phyloP scores from a whole-genome alignment of 2,329 filamentous ascomycete genomes.

The Alternaria brassicicola region DNA sequence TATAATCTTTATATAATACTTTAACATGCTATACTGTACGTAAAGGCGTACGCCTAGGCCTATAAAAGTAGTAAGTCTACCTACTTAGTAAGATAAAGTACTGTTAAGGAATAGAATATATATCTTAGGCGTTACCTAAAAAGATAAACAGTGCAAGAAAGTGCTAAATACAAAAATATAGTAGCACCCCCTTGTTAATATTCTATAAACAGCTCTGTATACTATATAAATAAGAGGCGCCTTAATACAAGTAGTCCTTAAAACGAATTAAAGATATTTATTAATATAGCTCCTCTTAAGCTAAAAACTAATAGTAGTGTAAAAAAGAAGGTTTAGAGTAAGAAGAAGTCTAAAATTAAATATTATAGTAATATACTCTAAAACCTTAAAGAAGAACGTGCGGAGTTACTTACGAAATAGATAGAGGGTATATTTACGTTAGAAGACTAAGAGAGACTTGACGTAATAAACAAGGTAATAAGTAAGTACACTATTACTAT shows the following conservation, averaged over 20 bases:
- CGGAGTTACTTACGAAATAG: not conserved
- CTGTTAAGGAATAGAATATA: not conserved
- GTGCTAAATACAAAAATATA: not conserved
- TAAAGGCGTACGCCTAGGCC: not conserved
- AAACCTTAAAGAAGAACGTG: slow-evolving; percentile 10
- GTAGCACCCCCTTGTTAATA: not conserved
- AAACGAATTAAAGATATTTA: not conserved
- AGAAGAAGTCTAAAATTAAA: not conserved
- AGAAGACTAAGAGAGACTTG: not conserved
- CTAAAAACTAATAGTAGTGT: not conserved
- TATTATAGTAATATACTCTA: not conserved
- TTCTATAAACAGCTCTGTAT: not conserved
- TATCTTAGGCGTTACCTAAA: not conserved
- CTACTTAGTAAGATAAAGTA: not conserved
- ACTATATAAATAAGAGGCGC: slow-evolving; percentile 5
- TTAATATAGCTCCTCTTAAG: not conserved
- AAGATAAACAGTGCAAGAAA: not conserved
- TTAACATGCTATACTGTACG: not conserved
- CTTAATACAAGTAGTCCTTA: not conserved
- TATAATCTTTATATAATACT: slow-evolving; percentile 1
- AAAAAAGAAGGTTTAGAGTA: not conserved
- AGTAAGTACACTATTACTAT: not conserved
- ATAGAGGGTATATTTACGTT: not conserved
- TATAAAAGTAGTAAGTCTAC: not conserved
- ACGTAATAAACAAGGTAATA: not conserved